phyloP scores from a whole-genome alignment of 441 rosid species.

The Populus hybrid region DNA sequence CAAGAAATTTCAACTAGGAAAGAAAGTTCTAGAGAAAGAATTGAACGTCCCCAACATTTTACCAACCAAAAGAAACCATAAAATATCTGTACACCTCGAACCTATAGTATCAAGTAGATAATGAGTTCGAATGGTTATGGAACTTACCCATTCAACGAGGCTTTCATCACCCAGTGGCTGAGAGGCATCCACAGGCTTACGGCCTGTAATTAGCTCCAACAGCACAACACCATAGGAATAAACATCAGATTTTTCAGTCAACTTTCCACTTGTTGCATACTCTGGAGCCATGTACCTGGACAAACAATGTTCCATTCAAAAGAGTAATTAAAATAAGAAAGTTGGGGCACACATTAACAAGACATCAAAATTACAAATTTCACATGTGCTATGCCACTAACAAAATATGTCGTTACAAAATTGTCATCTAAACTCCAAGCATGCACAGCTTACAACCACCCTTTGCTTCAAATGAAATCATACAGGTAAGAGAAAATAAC shows the following conservation, averaged over 20 bases:
- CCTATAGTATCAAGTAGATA: not conserved
- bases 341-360: not conserved
- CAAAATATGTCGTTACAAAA: not conserved
- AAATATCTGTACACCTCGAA: not conserved
- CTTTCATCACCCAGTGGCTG: conserved; percentile 89
- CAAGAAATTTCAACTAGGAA: not conserved
- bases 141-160: conserved; percentile 86
- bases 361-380: not conserved
- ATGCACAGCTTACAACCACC: not conserved
- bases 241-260: conserved; percentile 88
- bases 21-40: not conserved
- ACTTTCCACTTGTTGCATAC: conserved; percentile 88
- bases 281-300: conserved; percentile 95
- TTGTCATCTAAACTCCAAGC: not conserved
- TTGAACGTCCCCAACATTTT: not conserved
- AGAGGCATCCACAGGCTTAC: conserved; percentile 82
- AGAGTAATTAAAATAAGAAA: conserved; percentile 9
- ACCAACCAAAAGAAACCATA: not conserved
- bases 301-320: conserved; percentile 18
- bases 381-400: not conserved
- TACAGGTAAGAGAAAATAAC: not conserved
- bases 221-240: conserved; percentile 92
- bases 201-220: conserved; percentile 87
- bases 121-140: not conserved
- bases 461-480: not conserved